Evolutionary conservation across 2,329 filamentous ascomycete species (phyloP).

Genomic region (Aspergillus arachidicola): DNA sequence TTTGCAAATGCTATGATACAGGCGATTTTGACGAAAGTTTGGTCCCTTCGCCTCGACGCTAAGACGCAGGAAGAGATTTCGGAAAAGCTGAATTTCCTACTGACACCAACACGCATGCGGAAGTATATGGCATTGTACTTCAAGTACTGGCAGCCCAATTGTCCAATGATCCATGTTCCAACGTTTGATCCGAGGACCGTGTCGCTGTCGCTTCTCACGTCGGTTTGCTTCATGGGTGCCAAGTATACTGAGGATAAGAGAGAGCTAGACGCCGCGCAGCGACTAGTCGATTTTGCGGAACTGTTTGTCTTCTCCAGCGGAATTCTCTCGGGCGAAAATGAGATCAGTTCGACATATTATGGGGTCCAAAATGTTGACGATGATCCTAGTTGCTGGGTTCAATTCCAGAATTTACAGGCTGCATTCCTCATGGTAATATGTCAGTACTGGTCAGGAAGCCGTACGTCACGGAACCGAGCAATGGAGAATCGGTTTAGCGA

Average conservation of each 20-base stretch:
- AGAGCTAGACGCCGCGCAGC: slow-evolving; percentile 42
- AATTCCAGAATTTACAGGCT: slow-evolving; percentile 47
- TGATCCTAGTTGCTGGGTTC: slow-evolving; percentile 34
- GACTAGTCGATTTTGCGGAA: slow-evolving; percentile 47
- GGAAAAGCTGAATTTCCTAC: slow-evolving; percentile 41
- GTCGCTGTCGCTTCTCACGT: slow-evolving; percentile 42
- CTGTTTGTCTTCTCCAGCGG: slow-evolving; percentile 47
- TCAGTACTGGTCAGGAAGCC: slow-evolving; percentile 50
- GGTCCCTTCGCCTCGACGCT: slow-evolving; percentile 40
- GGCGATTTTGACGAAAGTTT: slow-evolving; percentile 42
- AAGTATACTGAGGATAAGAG: slow-evolving; percentile 47
- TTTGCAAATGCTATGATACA: slow-evolving; percentile 45
- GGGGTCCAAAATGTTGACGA: slow-evolving; percentile 23
- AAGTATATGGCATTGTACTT: slow-evolving; percentile 49
- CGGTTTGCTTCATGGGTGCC: slow-evolving; percentile 47
- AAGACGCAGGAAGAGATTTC: slow-evolving; percentile 45
- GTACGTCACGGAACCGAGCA: slow-evolving; percentile 40
- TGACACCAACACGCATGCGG: slow-evolving; percentile 44
- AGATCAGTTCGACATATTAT: slow-evolving; percentile 40
- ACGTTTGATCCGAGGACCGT: slow-evolving; percentile 44
- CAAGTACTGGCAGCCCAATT: slow-evolving; percentile 49
- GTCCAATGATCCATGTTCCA: slow-evolving; percentile 45
- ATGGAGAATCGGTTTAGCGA: slow-evolving; percentile 49
- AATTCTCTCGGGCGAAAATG: slow-evolving; percentile 44
- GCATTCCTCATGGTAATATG: slow-evolving; percentile 45